Base-by-base conservation (phyloP, 2,329 filamentous ascomycete species). In the Ceratocystis harringtonii region DNA sequence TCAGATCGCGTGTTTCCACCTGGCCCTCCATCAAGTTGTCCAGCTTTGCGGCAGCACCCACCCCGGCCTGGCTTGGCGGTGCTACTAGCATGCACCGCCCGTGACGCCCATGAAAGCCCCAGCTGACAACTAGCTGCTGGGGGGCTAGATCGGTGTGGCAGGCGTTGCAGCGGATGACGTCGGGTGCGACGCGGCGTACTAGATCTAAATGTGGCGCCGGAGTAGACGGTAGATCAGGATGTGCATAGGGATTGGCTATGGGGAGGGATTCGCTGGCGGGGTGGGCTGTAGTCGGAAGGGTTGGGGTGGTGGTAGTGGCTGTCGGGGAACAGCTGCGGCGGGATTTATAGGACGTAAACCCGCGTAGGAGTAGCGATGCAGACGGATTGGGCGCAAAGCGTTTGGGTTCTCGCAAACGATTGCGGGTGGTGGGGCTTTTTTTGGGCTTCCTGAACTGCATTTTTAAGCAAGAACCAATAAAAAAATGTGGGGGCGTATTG, bases 91-190 rank as follows among this genome's bases (percentile, higher is more conserved):
- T 85, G 12, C 84, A 84, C 28, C 84, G 80, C 5, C 85, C 85
- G 72, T 86, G 80, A 22, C 84, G 82, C 19, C 85, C 85, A 0
- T 81, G 85, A 74, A 87, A 88, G 68, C 83, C 81, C 72, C 86
- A 86, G 68, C 80, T 83, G 48, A 87, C 78, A 67, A 87, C 81
- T 72, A 86, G 84, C 12, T 80, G 78, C 17, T 77, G 72, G 70
- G 83, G 83, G 19, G 83, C 84, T n/a, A 87, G 72, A 72, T 87
- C 83, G 65, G 79, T 76, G 12, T 81, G 77, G 75, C 84, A 87
- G 62, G 74, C 76, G 43, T 77, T 75, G 74, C 84, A 87, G 69
- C 82, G 79, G 62, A 87, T 63, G 68, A 67, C 60, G 15, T 30
- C 43, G 17, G 58, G 58, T 5, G 52, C 63, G 7, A 22, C 72